phyloP scores from a whole-genome alignment of 2,329 filamentous ascomycete species.

The Exophiala lecanii-corni region DNA sequence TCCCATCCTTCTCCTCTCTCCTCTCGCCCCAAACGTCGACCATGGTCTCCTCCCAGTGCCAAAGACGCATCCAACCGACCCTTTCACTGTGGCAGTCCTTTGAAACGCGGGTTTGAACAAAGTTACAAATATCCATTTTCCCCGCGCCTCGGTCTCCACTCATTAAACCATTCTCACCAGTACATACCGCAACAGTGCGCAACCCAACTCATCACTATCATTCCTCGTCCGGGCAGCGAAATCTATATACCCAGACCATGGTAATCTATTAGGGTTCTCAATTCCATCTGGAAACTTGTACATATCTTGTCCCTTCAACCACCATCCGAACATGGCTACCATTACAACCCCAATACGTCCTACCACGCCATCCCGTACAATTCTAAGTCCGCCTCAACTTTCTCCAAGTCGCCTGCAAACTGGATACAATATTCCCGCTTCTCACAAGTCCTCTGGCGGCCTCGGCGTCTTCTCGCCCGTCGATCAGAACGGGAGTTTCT shows the following conservation, averaged over 20 bases:
- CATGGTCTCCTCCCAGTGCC: too few species aligned
- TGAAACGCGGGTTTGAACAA: neutral
- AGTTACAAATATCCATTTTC: neutral
- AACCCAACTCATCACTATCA: too few species aligned
- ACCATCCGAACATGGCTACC: conserved; percentile 6
- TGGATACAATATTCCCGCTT: conserved; percentile 4
- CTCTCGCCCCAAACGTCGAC: too few species aligned
- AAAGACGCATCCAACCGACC: too few species aligned
- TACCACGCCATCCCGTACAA: conserved; percentile 11
- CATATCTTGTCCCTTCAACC: neutral
- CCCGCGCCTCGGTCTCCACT: neutral
- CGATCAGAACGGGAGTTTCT: conserved; percentile 91
- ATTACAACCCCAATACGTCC: conserved; percentile 14
- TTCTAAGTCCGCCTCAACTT: conserved; percentile 15
- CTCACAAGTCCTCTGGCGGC: conserved; percentile 44
- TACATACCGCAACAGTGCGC: neutral
- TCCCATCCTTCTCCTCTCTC: too few species aligned
- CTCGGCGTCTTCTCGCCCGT: conserved; percentile 74
- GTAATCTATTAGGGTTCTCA: too few species aligned
- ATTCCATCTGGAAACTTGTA: too few species aligned
- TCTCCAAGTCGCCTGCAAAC: conserved; percentile 18
- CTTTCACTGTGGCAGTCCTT: neutral
- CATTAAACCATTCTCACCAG: neutral
- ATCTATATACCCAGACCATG: too few species aligned
- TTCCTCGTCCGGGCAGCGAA: too few species aligned